Conservation (phyloP, 495 filamentous ascomycete genomes). For the Hypomontagnella submonticulosa region DNA sequence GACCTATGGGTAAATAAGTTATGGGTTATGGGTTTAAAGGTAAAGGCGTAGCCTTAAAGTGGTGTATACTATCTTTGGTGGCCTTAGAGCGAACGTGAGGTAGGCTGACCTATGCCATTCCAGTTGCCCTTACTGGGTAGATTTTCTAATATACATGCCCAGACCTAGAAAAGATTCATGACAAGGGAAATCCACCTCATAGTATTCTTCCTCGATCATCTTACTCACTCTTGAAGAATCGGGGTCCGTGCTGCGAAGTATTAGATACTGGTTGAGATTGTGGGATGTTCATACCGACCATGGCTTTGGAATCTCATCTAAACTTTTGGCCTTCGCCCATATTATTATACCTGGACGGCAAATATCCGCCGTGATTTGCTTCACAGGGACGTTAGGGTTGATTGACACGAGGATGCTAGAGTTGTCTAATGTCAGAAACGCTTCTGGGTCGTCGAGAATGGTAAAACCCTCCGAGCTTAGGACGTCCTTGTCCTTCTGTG, state of each 20-base stretch:
- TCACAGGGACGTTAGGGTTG: slow-evolving; percentile 41
- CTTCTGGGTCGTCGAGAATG: slow-evolving; percentile 46
- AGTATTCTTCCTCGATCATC: slow-evolving; percentile 27
- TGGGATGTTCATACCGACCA: slow-evolving; percentile 8
- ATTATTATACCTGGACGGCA: slow-evolving; percentile 47
- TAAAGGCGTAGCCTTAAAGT: too few species aligned
- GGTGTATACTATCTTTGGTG: too few species aligned
- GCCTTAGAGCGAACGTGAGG: too few species aligned
- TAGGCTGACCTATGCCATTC: too few species aligned
- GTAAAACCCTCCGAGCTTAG: slow-evolving; percentile 22
- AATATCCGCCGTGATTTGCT: slow-evolving; percentile 47
- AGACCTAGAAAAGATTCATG: slow-evolving; percentile 14
- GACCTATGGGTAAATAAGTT: too few species aligned
- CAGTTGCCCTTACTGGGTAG: slow-evolving; percentile 4
- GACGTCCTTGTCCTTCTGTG: slow-evolving; percentile 18
- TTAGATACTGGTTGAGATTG: slow-evolving; percentile 12
- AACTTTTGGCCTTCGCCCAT: slow-evolving; percentile 30
- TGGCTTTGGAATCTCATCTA: neutral
- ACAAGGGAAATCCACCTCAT: slow-evolving; percentile 20
- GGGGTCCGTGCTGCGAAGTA: slow-evolving; percentile 12
- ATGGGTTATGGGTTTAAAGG: too few species aligned
- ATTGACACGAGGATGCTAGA: slow-evolving; percentile 43
- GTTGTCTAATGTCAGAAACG: slow-evolving; percentile 45
- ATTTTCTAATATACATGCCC: slow-evolving; percentile 24
- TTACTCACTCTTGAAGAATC: slow-evolving; percentile 14